Evolutionary conservation across 768 basidiomycete genomes (phyloP).

Genomic region (Podaxis pistillaris): DNA sequence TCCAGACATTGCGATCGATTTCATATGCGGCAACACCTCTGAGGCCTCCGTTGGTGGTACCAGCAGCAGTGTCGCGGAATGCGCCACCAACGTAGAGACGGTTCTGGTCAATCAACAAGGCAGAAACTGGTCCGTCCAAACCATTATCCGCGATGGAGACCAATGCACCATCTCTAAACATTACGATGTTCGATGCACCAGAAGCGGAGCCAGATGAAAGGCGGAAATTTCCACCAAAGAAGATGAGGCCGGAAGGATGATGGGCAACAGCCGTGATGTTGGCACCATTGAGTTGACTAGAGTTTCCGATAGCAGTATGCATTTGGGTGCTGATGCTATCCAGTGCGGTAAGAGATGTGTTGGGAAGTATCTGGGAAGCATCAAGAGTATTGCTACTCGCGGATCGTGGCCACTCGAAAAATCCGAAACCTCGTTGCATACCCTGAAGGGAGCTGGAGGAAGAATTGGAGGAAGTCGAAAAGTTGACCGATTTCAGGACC

Average conservation of each 20-base stretch:
- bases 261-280: constrained; percentile 57
- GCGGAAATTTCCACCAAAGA: constrained; percentile 77
- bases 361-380: constrained; percentile 61
- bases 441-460: constrained; percentile 28
- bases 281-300: constrained; percentile 32
- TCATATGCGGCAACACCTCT: constrained; percentile 72
- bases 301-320: constrained; percentile 57
- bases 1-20: constrained; percentile 63
- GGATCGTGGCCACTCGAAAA: constrained; percentile 83
- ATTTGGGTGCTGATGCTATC: constrained; percentile 64
- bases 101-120: constrained; percentile 61
- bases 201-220: constrained; percentile 54
- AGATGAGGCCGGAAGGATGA: constrained; percentile 63
- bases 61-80: constrained; percentile 67
- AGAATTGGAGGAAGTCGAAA: constrained; percentile 29
- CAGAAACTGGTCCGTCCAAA: constrained; percentile 74
- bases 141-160: constrained; percentile 59
- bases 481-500: constrained; percentile 61
- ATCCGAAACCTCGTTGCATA: constrained; percentile 65
- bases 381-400: constrained; percentile 39
- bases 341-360: constrained; percentile 65
- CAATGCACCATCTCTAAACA: constrained; percentile 60
- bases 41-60: constrained; percentile 52
- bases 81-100: constrained; percentile 83
- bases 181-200: constrained; percentile 68